Base-by-base conservation (phyloP, 768 basidiomycete genomes). In the Tulasnella calospora region DNA sequence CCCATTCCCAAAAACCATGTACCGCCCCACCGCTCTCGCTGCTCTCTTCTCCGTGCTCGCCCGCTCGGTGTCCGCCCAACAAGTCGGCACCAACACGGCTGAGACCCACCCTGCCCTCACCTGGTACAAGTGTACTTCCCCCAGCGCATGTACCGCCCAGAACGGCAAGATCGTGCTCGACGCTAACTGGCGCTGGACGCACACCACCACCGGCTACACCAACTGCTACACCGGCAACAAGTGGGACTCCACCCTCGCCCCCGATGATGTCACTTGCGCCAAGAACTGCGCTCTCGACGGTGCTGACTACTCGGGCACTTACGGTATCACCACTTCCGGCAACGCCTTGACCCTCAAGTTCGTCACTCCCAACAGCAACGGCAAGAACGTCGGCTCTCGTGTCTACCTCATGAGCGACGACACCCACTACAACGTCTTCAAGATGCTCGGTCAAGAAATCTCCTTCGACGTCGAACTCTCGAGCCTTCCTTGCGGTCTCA, bases 381-480 rank as follows among this genome's bases (percentile, higher is more conserved):
- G 69, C 51, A 79, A 33, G 27, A 79, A 79, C 78, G 40, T 79
- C 51, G 79, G 79, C 15, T 75, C 80, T 4, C 79, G 73, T 76
- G 83, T 86, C 69, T 90, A 90, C 85, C 86, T 90, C 82, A 84
- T 90, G 86, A 84, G 83, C 30, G 47, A 46, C 78, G 85, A 86
- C 75, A 82, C 83, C 77, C 77, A 82, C 67, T 90, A 90, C 84
- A 77, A 85, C 82, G 81, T 84, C 81, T 89, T 90, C 87, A 86
- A 88, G 82, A 84, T 88, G 82, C 81, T 84, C 80, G 89, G 89
- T 83, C 85, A 88, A 81, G 89, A 90, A 84, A 89, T 90, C 84
- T 86, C 87, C 27, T 89, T 90, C 84, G 88, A 89, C 84, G 88
- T 90, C 82, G 89, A 90, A 82, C 85, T 90, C 78, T 88, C 88